Evolutionary conservation across 345 rosid genomes (phyloP).

Genomic region (Isatis tinctoria): DNA sequence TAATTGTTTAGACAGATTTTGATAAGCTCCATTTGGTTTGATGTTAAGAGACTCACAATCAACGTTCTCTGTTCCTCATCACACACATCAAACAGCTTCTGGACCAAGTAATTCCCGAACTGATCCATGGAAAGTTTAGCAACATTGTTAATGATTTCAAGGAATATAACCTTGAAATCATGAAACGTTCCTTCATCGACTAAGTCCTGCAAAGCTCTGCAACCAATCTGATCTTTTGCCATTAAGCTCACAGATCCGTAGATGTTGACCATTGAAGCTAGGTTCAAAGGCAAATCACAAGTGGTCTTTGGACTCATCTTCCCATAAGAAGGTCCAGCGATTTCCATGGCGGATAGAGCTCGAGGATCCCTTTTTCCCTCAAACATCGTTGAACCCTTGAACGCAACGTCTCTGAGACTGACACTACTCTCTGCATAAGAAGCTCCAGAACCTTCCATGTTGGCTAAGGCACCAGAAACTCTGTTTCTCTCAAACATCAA

Average conservation of each 20-base stretch:
- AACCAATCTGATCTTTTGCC: slow-evolving; percentile 57
- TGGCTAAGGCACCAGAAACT: slow-evolving; percentile 25
- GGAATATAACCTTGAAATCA: slow-evolving; percentile 34
- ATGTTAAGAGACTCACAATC: slow-evolving; percentile 40
- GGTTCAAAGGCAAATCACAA: slow-evolving; percentile 6
- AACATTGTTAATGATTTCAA: slow-evolving; percentile 38
- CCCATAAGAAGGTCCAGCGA: slow-evolving; percentile 10
- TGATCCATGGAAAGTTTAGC: slow-evolving; percentile 49
- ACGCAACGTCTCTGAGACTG: neutral
- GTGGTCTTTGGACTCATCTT: neutral
- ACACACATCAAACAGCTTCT: slow-evolving; percentile 45
- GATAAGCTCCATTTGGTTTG: slow-evolving; percentile 39
- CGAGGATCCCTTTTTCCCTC: slow-evolving; percentile 30
- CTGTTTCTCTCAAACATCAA: slow-evolving; percentile 28
- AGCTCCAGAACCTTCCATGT: slow-evolving; percentile 24
- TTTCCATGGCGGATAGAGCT: slow-evolving; percentile 26
- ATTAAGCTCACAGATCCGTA: slow-evolving; percentile 40
- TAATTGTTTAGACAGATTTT: slow-evolving; percentile 48
- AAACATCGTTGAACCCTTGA: neutral
- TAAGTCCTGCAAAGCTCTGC: slow-evolving; percentile 43
- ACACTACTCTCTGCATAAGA: slow-evolving; percentile 1
- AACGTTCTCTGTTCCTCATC: slow-evolving; percentile 43
- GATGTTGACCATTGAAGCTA: slow-evolving; percentile 35
- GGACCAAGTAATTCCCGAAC: slow-evolving; percentile 54
- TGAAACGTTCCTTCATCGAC: slow-evolving; percentile 43